Evolutionary conservation across 1,284 basidiomycete genomes (phyloP), one percentile per base, ranked within the genome.

Genomic region (Tranzscheliella williamsii): DNA sequence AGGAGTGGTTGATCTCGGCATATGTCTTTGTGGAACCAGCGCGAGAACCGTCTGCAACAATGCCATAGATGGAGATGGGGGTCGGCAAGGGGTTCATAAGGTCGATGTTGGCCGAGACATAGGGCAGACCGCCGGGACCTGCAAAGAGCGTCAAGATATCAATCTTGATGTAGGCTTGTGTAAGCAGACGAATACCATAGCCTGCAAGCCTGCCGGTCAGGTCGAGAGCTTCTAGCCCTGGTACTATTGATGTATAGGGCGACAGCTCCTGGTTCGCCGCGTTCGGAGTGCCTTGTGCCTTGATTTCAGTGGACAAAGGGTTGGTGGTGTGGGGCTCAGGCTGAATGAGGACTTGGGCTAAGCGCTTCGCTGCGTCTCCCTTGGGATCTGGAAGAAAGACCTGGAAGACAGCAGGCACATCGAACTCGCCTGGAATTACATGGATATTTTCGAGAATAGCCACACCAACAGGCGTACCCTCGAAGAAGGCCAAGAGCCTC

Each of bases 381-480:
- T n/a, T n/a, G n/a, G n/a, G n/a, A n/a, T n/a, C n/a, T n/a, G n/a
- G n/a, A n/a, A n/a, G n/a, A n/a, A n/a, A n/a, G n/a, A n/a, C n/a
- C n/a, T n/a, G n/a, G n/a, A n/a, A n/a, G n/a, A n/a, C n/a, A n/a
- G n/a, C n/a, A n/a, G n/a, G n/a, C n/a, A 85, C 67, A 0, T 62
- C 67, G 56, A 87, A 86, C 42, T 80, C 72, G 37, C 86, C 86
- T 0, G 86, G 85, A 17, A 81, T 76, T 32, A 88, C 79, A 57
- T 84, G 67, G 23, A 63, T 38, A 31, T 20, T 27, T 15, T 17
- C 38, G 70, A 85, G 78, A 67, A 85, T 33, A 12, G 67, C 67
- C 4, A 61, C 41, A n/a, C 75, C 58, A 32, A 79, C 69, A 20
- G 76, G 78, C 21, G 82, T 81, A 22, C 81, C 82, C 37, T 84